Percentiles rank a stretch among this genome's conserved stretches.
phyloP scores from a whole-genome alignment of 2,329 filamentous ascomycete genomes.

The Cercospora sp. region DNA sequence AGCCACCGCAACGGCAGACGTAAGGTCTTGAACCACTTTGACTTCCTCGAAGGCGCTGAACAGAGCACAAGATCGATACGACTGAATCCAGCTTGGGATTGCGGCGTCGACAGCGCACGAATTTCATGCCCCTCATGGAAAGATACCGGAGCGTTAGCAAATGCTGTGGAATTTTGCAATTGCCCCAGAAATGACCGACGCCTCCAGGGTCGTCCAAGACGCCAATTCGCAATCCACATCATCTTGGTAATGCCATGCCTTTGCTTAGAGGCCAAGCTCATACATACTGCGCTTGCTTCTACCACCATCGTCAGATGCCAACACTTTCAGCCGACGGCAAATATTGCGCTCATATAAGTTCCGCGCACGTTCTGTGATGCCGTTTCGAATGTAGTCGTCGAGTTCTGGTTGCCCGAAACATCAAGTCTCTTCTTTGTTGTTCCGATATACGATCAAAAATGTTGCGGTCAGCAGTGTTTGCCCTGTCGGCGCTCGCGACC shows the following conservation, averaged over 20 bases:
- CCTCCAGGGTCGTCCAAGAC: neutral
- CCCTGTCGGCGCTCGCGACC: conserved; percentile 7
- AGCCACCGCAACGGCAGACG: conserved; percentile 10
- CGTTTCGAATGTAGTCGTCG: neutral
- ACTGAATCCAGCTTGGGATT: neutral
- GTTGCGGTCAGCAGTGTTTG: conserved; percentile 8
- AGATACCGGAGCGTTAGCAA: neutral
- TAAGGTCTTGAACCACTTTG: neutral
- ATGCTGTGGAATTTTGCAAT: neutral
- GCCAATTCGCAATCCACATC: neutral
- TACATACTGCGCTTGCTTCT: neutral
- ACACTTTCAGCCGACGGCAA: conserved; percentile 15
- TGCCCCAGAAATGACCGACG: neutral
- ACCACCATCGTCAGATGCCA: conserved; percentile 12
- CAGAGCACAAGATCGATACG: neutral
- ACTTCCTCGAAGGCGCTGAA: neutral
- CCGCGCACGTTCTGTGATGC: neutral
- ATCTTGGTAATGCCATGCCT: conserved; percentile 10
- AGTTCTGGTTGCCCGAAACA: neutral
- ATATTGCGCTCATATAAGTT: conserved; percentile 3
- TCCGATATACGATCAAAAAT: neutral
- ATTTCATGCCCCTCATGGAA: neutral
- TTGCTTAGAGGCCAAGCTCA: conserved; percentile 5
- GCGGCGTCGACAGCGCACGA: neutral
- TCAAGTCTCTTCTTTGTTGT: neutral